phyloP scores from a whole-genome alignment of 2,329 filamentous ascomycete species.

The Penicillium sp. region DNA sequence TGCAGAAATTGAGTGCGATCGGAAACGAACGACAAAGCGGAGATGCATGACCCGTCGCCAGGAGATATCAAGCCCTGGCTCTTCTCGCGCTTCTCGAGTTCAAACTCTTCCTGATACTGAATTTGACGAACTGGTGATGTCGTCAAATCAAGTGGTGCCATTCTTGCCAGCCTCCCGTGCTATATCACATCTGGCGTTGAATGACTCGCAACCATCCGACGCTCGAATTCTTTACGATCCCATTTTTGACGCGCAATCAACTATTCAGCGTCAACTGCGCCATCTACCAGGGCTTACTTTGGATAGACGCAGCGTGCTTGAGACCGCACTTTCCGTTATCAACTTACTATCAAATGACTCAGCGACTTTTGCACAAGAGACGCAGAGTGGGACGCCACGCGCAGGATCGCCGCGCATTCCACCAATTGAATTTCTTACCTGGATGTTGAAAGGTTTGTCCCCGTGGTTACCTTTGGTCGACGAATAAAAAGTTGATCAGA shows the following conservation, averaged over 20 bases:
- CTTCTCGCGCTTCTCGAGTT: neutral
- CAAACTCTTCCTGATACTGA: neutral
- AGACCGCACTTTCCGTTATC: conserved; percentile 16
- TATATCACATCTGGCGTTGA: neutral
- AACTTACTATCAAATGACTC: conserved; percentile 2
- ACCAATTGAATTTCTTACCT: conserved; percentile 19
- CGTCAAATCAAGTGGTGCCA: neutral
- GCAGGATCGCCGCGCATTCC: conserved; percentile 8
- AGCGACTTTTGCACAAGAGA: neutral
- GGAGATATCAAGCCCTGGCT: neutral
- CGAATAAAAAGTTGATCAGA: neutral
- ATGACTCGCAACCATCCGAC: neutral
- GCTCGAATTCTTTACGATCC: conserved; percentile 13
- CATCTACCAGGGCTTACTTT: conserved; percentile 8
- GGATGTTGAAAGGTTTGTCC: conserved; percentile 25
- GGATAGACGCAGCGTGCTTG: conserved; percentile 13
- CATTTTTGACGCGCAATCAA: conserved; percentile 18
- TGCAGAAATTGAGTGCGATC: conserved; percentile 17
- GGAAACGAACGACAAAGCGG: conserved; percentile 8
- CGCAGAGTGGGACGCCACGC: neutral
- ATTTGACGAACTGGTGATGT: neutral
- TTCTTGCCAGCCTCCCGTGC: neutral
- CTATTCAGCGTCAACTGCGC: conserved; percentile 10
- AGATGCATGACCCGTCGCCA: neutral
- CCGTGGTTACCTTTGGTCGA: neutral